Percentiles rank a stretch among this genome's conserved stretches.
Conservation (phyloP, 148 eudicot genomes). For the Amaranthus palmeri region DNA sequence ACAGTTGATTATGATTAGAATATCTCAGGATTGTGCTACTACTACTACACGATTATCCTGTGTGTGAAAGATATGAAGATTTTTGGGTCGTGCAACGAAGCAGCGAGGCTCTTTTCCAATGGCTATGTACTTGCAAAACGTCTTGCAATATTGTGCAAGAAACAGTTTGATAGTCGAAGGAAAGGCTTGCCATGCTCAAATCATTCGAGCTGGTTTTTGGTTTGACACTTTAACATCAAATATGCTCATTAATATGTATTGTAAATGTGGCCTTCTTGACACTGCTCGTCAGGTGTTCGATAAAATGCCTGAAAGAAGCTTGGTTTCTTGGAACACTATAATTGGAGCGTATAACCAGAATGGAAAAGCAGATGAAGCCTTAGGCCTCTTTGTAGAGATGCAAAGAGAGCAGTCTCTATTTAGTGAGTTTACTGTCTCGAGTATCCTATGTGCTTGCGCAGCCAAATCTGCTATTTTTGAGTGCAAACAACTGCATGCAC, state of each 20-base stretch:
- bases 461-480: constrained; percentile 52
- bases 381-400: constrained; percentile 56
- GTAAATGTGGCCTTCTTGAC: constrained; percentile 50
- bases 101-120: background rate
- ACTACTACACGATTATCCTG: no score
- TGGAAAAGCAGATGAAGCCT: constrained; percentile 38
- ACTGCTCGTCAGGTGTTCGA: constrained; percentile 59
- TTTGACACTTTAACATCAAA: constrained; percentile 43
- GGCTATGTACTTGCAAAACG: constrained; percentile 33
- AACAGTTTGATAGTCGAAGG: constrained; percentile 37
- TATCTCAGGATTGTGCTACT: no score
- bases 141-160: constrained; percentile 61
- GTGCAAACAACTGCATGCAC: constrained; percentile 65
- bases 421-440: constrained; percentile 63
- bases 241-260: constrained; percentile 64
- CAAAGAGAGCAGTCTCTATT: constrained; percentile 40
- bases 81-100: background rate
- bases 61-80: no score
- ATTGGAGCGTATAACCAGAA: constrained; percentile 58
- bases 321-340: constrained; percentile 80
- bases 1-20: no score
- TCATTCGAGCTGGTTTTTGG: constrained; percentile 37
- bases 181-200: constrained; percentile 54
- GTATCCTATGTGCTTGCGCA: constrained; percentile 85
- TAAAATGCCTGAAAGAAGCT: constrained; percentile 50